A percentile compares a stretch with the other conserved stretches of the same genome.
phyloP scores from a whole-genome alignment of 257 asterid species.

The Thymus mandschuricus region DNA sequence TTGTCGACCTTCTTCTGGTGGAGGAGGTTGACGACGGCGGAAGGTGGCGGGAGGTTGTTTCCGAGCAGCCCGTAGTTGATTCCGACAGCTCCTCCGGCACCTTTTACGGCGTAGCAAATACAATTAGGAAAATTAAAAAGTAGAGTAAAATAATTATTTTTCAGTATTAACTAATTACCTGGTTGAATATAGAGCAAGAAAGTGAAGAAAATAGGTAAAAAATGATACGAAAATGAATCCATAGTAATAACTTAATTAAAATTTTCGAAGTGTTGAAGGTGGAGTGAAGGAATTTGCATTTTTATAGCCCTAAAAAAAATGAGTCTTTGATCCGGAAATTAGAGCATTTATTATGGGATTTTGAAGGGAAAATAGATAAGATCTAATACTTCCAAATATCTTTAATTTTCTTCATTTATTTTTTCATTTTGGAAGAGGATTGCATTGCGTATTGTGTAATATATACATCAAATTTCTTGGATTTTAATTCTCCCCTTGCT shows the following conservation, averaged over 20 bases:
- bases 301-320: background rate
- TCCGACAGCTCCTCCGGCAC: conserved; percentile 2
- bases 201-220: background rate
- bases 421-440: too few species aligned
- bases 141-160: too few species aligned
- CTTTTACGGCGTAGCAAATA: background rate
- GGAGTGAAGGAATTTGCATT: background rate
- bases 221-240: background rate
- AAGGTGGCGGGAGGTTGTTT: conserved; percentile 3
- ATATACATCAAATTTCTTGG: background rate
- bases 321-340: background rate
- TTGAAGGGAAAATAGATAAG: background rate
- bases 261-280: background rate
- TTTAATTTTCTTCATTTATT: too few species aligned
- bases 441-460: too few species aligned
- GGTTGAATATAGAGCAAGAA: background rate
- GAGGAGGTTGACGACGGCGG: background rate
- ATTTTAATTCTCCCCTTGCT: background rate
- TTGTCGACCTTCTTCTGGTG: background rate
- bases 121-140: too few species aligned
- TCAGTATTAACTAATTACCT: background rate
- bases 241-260: too few species aligned
- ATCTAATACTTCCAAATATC: background rate
- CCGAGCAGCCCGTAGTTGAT: conserved; percentile 22
- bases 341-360: background rate